These are phyloP conservation scores for Nakazawaea wickerhamii DNA, from an alignment of 805 yeast genomes.

Conservation along the genomic window DNA sequence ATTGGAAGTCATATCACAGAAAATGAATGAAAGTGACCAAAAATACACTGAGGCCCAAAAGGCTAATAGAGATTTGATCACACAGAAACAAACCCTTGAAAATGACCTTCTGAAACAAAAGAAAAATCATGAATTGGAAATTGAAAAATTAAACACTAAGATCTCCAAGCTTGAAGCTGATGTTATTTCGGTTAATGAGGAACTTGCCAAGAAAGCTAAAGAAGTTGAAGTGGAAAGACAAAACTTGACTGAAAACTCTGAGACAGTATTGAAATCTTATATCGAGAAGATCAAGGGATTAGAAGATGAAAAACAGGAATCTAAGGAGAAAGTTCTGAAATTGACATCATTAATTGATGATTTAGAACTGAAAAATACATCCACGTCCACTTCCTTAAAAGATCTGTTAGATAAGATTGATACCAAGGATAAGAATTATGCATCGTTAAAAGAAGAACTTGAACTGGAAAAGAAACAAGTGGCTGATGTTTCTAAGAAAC, in stretches of 20 bases:
- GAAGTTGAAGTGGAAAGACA: constrained; percentile 49
- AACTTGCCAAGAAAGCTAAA: constrained; percentile 30
- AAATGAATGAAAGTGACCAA: constrained; percentile 20
- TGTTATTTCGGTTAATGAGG: constrained; percentile 25
- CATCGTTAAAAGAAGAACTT: constrained; percentile 8
- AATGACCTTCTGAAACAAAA: constrained; percentile 9
- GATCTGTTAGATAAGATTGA: constrained; percentile 4
- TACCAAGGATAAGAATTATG: constrained; percentile 2
- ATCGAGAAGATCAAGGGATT: constrained; percentile 37
- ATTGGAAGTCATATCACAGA: constrained; percentile 27
- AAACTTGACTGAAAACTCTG: constrained; percentile 43
- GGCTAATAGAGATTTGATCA: not conserved
- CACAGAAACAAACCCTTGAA: not conserved
- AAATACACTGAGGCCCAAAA: constrained; percentile 5
- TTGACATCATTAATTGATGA: constrained; percentile 13
- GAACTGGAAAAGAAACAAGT: constrained; percentile 9
- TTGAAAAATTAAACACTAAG: constrained; percentile 5
- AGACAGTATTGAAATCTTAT: constrained; percentile 43
- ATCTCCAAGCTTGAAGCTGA: constrained; percentile 24
- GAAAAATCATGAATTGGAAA: not conserved
- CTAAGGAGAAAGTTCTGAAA: constrained; percentile 14
- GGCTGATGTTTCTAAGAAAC: constrained; percentile 5
- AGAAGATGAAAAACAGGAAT: constrained; percentile 28
- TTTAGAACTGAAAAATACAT: not conserved
- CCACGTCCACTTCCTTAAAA: not conserved